Evolutionary conservation across 495 filamentous ascomycete genomes (phyloP).

Genomic region (Penicillium atrosanguineum): DNA sequence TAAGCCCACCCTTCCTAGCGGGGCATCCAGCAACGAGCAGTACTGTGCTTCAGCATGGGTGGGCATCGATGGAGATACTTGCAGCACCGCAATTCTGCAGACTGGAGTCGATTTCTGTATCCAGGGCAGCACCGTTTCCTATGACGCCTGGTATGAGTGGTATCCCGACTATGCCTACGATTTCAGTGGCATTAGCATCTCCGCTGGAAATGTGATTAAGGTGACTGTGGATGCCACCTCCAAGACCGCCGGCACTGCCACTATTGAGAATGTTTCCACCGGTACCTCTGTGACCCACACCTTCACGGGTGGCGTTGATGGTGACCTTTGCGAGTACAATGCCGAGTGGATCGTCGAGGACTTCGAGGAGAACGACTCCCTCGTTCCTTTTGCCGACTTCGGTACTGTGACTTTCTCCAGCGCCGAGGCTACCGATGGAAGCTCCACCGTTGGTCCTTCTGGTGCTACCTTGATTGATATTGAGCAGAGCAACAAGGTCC

Average conservation of each 20-base stretch:
- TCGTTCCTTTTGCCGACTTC: constrained; percentile 54
- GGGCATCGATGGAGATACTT: constrained; percentile 56
- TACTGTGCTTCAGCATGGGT: constrained; percentile 60
- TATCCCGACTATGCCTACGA: constrained; percentile 53
- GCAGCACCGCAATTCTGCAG: constrained; percentile 51
- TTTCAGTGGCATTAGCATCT: constrained; percentile 49
- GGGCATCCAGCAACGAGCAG: constrained; percentile 36
- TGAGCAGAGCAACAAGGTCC: constrained; percentile 36
- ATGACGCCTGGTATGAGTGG: constrained; percentile 61
- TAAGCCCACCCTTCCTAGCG: constrained; percentile 38
- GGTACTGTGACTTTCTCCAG: constrained; percentile 48
- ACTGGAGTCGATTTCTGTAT: constrained; percentile 56
- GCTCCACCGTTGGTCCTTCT: constrained; percentile 25
- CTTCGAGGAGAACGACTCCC: constrained; percentile 36
- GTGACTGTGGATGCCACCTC: constrained; percentile 48
- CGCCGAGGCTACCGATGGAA: constrained; percentile 24
- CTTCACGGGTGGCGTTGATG: constrained; percentile 33
- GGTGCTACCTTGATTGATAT: constrained; percentile 49
- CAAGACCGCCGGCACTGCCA: constrained; percentile 45
- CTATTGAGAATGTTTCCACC: constrained; percentile 50
- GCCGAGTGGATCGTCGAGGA: constrained; percentile 66
- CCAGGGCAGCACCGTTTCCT: constrained; percentile 29
- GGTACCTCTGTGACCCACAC: constrained; percentile 48
- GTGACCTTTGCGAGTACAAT: constrained; percentile 36
- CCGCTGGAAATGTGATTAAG: constrained; percentile 51